These are phyloP conservation scores for Pichia ethanolica DNA, from an alignment of 805 yeast genomes.

Conservation along the genomic window DNA sequence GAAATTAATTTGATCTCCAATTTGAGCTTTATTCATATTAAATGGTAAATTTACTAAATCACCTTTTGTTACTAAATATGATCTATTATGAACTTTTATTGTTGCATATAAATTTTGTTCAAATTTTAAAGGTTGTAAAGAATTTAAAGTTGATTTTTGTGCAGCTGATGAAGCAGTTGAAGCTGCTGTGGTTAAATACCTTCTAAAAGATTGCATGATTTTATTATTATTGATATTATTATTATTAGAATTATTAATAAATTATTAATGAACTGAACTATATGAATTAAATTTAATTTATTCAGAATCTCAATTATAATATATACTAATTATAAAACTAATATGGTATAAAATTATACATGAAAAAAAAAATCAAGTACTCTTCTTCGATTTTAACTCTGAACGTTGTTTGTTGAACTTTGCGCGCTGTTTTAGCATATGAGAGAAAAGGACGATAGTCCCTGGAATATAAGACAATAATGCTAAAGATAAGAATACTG, in stretches of 20 bases:
- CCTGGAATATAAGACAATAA: constrained; percentile 79
- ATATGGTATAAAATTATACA: background rate
- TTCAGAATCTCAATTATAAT: too few species aligned
- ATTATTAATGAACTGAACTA: too few species aligned
- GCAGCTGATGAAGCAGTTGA: background rate
- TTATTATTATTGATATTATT: too few species aligned
- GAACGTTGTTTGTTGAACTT: constrained; percentile 33
- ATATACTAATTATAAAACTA: too few species aligned
- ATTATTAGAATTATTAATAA: too few species aligned
- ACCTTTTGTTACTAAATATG: constrained; percentile 86
- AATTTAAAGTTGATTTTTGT: constrained; percentile 4
- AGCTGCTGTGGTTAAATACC: constrained; percentile 1
- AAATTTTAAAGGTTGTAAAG: constrained; percentile 52
- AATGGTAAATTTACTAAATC: constrained; percentile 78
- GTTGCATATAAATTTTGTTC: constrained; percentile 73
- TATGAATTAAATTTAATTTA: too few species aligned
- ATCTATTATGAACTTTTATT: constrained; percentile 72
- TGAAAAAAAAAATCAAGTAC: background rate
- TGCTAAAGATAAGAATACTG: constrained; percentile 46
- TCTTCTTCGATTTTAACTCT: background rate
- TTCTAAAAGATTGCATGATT: constrained; percentile 2
- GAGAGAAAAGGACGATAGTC: constrained; percentile 71
- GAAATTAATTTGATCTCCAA: constrained; percentile 76
- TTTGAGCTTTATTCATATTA: constrained; percentile 62
- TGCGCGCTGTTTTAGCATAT: constrained; percentile 84